Conservation (phyloP, 164 flowering plant genomes). For the Aristolochia fimbriata region DNA sequence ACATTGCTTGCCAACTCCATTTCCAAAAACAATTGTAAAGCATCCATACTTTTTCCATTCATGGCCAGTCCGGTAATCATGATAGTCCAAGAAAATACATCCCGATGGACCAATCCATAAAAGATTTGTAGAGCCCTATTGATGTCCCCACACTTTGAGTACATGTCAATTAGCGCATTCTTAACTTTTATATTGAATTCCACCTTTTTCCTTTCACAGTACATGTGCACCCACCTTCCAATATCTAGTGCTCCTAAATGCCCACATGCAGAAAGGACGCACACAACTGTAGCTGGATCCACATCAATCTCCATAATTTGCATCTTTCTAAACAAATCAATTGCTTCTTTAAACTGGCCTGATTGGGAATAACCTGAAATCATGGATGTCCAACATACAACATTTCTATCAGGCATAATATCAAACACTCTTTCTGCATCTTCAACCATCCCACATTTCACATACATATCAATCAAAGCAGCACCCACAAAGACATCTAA, state of each 20-base stretch:
- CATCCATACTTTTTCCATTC: constrained; percentile 21
- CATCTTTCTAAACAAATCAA: constrained; percentile 26
- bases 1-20: constrained; percentile 19
- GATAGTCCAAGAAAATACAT: constrained; percentile 26
- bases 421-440: constrained; percentile 17
- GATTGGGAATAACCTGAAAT: constrained; percentile 22
- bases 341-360: constrained; percentile 18
- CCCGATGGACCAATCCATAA: constrained; percentile 11
- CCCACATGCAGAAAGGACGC: constrained; percentile 22
- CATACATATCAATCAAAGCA: constrained; percentile 23
- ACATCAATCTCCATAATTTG: constrained; percentile 11
- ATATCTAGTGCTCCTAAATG: constrained; percentile 20
- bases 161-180: constrained; percentile 29
- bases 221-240: constrained; percentile 24
- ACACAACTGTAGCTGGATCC: constrained; percentile 22
- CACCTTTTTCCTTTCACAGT: constrained; percentile 11
- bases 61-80: constrained; percentile 31
- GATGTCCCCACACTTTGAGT: constrained; percentile 30
- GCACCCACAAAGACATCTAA: constrained; percentile 17
- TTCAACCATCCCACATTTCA: constrained; percentile 17
- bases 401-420: constrained; percentile 17
- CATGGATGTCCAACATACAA: constrained; percentile 25
- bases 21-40: constrained; percentile 16
- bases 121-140: constrained; percentile 21
- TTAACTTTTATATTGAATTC: constrained; percentile 12